Evolutionary conservation across 106 monocot species (phyloP), one percentile per base, ranked within the genome.

Genomic region (Chionographis japonica): DNA sequence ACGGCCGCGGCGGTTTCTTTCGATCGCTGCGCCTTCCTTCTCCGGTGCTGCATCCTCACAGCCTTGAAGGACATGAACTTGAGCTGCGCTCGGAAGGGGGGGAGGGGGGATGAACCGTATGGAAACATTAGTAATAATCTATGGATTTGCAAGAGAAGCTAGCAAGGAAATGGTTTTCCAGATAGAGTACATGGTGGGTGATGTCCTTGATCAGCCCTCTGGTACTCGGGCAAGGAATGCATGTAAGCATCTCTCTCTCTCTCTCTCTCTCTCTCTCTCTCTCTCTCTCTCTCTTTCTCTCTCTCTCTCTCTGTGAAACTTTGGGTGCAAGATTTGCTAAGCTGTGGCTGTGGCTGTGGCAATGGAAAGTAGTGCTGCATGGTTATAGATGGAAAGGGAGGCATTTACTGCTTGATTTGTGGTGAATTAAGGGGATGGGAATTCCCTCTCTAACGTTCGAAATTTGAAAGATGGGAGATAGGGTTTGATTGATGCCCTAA

Each of bases 191-290:
- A 54, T 81, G 72, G 56, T 58, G 37, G 57, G 77, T 64, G 53
- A 76, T 63, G 2, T 73, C 76, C 16, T 51, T 81, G 39, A 72
- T 40, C 4, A 64, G 57, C 3, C 54, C 66, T 72, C 63, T 81
- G 4, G 76, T 49, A 7, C 37, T 60, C 3, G 69, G 61, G 35
- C 75, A 81, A 37, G 46, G 54, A 54, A 81, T 51, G 57, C 77
- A 77, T 8, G 77, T 63, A 43, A 77, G 19, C 81, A 81, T 81
- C 41, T 70, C 39, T 52, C 49, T n/a, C n/a, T n/a, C n/a, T n/a
- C n/a, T n/a, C n/a, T n/a, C n/a, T n/a, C n/a, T n/a, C n/a, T n/a
- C n/a, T n/a, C n/a, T n/a, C n/a, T n/a, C n/a, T n/a, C n/a, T n/a
- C n/a, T n/a, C n/a, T n/a, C n/a, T n/a, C n/a, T n/a, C n/a, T n/a